These are phyloP conservation scores for Digitaria exilis DNA, from an alignment of 202 grass and related monocot species.

Conservation along the genomic window DNA sequence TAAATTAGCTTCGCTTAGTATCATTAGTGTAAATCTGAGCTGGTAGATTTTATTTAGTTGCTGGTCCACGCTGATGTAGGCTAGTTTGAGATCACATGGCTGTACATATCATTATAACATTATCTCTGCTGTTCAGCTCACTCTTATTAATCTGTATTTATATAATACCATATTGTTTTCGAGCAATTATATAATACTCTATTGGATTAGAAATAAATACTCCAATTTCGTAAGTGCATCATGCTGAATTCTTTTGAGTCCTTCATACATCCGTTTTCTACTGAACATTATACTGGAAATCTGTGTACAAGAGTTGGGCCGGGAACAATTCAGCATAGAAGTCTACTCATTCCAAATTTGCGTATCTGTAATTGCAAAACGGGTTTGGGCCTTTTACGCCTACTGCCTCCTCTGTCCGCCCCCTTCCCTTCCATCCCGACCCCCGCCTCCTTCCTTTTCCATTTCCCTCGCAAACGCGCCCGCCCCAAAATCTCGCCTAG, in stretches of 20 bases:
- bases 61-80: constrained; percentile 5
- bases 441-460: not conserved
- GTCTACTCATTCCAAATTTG: not conserved
- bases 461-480: constrained; percentile 42
- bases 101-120: constrained; percentile 31
- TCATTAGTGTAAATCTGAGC: constrained; percentile 26
- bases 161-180: not conserved
- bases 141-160: not conserved
- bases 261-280: not conserved
- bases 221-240: not conserved
- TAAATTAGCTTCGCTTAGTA: constrained; percentile 22
- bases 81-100: constrained; percentile 21
- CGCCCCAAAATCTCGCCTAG: constrained; percentile 26
- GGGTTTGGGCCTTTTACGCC: not conserved
- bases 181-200: too few species aligned
- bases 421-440: not conserved
- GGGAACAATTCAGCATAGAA: not conserved
- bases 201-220: not conserved
- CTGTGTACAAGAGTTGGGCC: too few species aligned
- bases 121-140: not conserved
- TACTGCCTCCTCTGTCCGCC: not conserved
- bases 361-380: not conserved
- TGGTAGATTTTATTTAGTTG: constrained; percentile 17
- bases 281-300: not conserved
- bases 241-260: not conserved